phyloP scores from a whole-genome alignment of 495 filamentous ascomycete genomes.

The Cercophora newfieldiana region DNA sequence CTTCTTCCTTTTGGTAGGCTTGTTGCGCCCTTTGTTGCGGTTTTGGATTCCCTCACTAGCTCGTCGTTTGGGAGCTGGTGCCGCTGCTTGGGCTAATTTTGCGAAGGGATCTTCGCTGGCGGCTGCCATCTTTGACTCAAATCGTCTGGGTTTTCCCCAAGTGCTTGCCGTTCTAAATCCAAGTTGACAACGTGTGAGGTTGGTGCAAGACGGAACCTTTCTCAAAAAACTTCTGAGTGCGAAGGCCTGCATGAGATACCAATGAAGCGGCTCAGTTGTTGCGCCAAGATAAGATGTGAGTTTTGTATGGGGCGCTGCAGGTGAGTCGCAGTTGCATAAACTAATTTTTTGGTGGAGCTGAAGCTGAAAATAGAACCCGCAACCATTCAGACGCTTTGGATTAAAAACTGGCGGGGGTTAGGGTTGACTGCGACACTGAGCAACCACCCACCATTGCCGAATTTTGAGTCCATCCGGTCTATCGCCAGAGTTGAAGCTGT shows the following conservation, averaged over 20 bases:
- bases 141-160: neutral
- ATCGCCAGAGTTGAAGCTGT: too few species aligned
- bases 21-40: constrained; percentile 9
- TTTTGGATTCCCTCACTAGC: neutral
- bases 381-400: neutral
- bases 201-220: neutral
- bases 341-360: neutral
- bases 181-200: neutral
- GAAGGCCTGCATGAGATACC: neutral
- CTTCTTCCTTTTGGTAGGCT: constrained; percentile 23
- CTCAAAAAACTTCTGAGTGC: neutral
- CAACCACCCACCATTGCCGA: too few species aligned
- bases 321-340: neutral
- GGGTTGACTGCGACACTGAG: too few species aligned
- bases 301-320: neutral
- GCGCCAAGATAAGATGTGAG: neutral
- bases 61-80: neutral
- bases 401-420: neutral
- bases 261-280: neutral
- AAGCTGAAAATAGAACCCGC: neutral
- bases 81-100: neutral
- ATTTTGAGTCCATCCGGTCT: too few species aligned
- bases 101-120: neutral
- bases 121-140: neutral
- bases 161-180: neutral